These are phyloP conservation scores for Thalassiosira exigua DNA, from an alignment of 352 stramenopile species.

Conservation along the genomic window DNA sequence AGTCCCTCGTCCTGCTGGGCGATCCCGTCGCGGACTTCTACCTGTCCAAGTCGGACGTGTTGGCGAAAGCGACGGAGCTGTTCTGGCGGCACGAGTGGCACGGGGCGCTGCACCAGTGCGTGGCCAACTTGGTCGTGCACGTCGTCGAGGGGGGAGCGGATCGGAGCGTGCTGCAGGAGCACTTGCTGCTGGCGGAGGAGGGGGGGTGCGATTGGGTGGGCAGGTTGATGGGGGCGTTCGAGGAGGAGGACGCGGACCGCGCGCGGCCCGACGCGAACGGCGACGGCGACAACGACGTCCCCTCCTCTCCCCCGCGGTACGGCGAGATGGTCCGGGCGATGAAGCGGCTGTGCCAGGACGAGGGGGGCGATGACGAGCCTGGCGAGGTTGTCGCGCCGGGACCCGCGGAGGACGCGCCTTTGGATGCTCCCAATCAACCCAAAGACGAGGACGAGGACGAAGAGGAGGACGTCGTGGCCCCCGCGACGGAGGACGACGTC, in stretches of 20 bases:
- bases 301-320: neutral
- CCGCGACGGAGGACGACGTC: conserved; percentile 74
- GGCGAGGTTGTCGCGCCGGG: too few relatives aligned
- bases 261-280: neutral
- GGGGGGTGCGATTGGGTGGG: conserved; percentile 69
- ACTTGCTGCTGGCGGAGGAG: too few relatives aligned
- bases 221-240: conserved; percentile 81
- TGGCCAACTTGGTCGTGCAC: conserved; percentile 85
- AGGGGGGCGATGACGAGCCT: conserved; percentile 35
- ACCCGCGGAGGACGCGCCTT: too few relatives aligned
- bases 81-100: conserved; percentile 86
- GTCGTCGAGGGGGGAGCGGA: conserved; percentile 79
- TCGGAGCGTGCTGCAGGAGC: conserved; percentile 74
- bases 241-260: neutral
- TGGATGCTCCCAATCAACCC: too few relatives aligned
- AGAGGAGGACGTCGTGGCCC: conserved; percentile 33
- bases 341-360: conserved; percentile 33
- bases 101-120: conserved; percentile 84
- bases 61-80: conserved; percentile 78
- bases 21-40: conserved; percentile 65
- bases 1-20: conserved; percentile 81
- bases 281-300: conserved; percentile 1
- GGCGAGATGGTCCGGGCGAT: conserved; percentile 33
- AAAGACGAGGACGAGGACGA: conserved; percentile 26
- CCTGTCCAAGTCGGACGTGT: conserved; percentile 66